These are phyloP conservation scores for Xylogone sp. DNA, from an alignment of 2,329 filamentous ascomycete species.

Conservation along the genomic window DNA sequence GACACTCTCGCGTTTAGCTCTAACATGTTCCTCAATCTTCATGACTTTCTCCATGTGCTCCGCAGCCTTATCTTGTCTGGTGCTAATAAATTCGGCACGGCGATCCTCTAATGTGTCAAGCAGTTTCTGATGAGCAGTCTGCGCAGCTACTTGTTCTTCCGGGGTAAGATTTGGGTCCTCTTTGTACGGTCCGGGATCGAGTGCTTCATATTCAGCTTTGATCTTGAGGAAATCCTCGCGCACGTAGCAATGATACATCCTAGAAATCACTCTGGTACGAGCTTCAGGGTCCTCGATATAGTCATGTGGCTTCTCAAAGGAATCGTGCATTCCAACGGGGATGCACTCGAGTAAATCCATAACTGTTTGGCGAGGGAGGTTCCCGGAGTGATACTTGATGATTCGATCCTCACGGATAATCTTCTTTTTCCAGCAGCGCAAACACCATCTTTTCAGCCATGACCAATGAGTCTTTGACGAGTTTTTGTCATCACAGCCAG, in stretches of 20 bases:
- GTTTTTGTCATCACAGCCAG: conserved; percentile 18
- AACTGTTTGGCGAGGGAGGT: conserved; percentile 14
- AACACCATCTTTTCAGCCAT: conserved; percentile 27
- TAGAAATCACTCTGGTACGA: conserved; percentile 14
- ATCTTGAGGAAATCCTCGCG: conserved; percentile 19
- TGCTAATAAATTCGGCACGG: conserved; percentile 19
- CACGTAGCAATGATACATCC: conserved; percentile 24
- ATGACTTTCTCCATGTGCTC: conserved; percentile 23
- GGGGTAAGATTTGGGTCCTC: conserved; percentile 20
- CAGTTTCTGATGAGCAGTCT: conserved; percentile 14
- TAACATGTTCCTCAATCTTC: conserved; percentile 22
- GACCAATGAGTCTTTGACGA: conserved; percentile 26
- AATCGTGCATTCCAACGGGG: conserved; percentile 26
- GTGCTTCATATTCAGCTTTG: conserved; percentile 21
- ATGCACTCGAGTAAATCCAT: conserved; percentile 26
- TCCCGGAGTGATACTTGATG: conserved; percentile 18
- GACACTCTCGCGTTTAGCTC: conserved; percentile 15
- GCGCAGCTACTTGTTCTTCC: conserved; percentile 18
- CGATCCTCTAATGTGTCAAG: conserved; percentile 18
- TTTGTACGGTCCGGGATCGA: conserved; percentile 18
- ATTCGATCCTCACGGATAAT: conserved; percentile 26
- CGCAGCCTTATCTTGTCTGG: conserved; percentile 20
- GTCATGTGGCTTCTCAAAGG: conserved; percentile 26
- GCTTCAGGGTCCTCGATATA: conserved; percentile 18
- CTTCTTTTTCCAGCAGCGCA: conserved; percentile 21